Conservation (phyloP, 345 rosid genomes). For the Kernera saxatilis region DNA sequence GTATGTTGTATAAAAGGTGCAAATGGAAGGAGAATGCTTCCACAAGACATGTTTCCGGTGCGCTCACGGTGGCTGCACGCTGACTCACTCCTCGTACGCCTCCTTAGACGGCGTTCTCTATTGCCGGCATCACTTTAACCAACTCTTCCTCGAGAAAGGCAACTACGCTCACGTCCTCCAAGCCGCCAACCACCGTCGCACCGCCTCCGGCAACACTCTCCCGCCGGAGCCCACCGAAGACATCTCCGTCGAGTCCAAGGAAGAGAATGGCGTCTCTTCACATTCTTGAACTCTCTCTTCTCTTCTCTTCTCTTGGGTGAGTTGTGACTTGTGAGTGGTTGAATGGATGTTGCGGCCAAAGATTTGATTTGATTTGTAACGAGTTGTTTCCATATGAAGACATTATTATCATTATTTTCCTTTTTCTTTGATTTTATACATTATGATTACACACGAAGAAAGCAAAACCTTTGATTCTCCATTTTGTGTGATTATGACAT, state of each 20-base stretch:
- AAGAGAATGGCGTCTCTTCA: slow-evolving; percentile 23
- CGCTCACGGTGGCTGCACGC: slow-evolving; percentile 84
- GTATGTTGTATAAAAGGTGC: too few species aligned
- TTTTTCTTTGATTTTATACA: not conserved
- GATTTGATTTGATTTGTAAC: slow-evolving; percentile 20
- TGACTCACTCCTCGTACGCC: slow-evolving; percentile 94
- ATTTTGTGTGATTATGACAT: not conserved
- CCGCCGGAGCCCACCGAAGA: slow-evolving; percentile 47
- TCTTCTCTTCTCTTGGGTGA: not conserved
- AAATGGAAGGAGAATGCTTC: slow-evolving; percentile 86
- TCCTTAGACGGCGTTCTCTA: slow-evolving; percentile 81
- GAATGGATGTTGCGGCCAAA: not conserved
- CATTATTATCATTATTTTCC: not conserved
- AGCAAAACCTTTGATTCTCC: not conserved
- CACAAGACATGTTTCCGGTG: slow-evolving; percentile 97
- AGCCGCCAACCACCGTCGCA: slow-evolving; percentile 59
- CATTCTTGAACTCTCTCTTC: slow-evolving; percentile 34
- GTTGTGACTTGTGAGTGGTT: slow-evolving; percentile 5
- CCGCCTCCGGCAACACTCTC: slow-evolving; percentile 43
- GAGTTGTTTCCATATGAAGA: slow-evolving; percentile 27
- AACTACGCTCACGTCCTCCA: slow-evolving; percentile 79
- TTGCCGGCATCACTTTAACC: slow-evolving; percentile 95
- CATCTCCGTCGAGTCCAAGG: not conserved
- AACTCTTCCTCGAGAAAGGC: slow-evolving; percentile 94
- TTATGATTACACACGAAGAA: not conserved